Conservation (phyloP, 2,329 filamentous ascomycete genomes). For the Exophiala xenobiotica region DNA sequence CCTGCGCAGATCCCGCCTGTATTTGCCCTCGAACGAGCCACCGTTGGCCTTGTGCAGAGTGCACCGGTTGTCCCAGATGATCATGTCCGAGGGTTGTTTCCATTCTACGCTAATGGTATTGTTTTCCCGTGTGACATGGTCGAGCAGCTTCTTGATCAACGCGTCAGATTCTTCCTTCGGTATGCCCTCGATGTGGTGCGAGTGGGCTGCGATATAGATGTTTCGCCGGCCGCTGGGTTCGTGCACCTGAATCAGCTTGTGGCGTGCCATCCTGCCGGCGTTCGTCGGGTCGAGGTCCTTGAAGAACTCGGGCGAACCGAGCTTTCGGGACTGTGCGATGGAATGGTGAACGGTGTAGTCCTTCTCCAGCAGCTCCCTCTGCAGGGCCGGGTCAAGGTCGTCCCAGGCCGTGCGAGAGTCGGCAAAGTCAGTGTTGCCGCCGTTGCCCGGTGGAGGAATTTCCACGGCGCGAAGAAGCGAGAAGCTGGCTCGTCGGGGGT, state of each 20-base stretch:
- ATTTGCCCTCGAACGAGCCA: slow-evolving; percentile 50
- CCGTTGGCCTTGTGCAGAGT: slow-evolving; percentile 55
- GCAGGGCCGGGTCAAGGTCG: slow-evolving; percentile 42
- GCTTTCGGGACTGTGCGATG: slow-evolving; percentile 52
- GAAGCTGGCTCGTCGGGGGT: slow-evolving; percentile 54
- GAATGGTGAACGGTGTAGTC: slow-evolving; percentile 52
- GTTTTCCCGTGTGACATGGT: slow-evolving; percentile 49
- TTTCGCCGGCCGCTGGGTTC: slow-evolving; percentile 54
- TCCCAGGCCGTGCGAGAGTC: slow-evolving; percentile 55
- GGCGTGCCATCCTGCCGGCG: slow-evolving; percentile 43
- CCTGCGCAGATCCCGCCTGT: slow-evolving; percentile 54
- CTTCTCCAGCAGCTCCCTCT: slow-evolving; percentile 38
- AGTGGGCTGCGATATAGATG: slow-evolving; percentile 54
- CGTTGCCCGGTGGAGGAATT: slow-evolving; percentile 49
- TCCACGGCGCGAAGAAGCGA: slow-evolving; percentile 53
- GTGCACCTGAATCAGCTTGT: slow-evolving; percentile 53
- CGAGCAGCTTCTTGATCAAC: slow-evolving; percentile 39
- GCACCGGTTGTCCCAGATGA: slow-evolving; percentile 61
- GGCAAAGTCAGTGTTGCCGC: slow-evolving; percentile 55
- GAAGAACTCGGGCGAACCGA: slow-evolving; percentile 47
- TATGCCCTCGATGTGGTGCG: slow-evolving; percentile 53
- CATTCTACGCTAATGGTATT: slow-evolving; percentile 50
- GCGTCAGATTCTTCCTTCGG: slow-evolving; percentile 37
- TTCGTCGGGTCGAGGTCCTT: slow-evolving; percentile 44
- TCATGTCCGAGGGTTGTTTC: slow-evolving; percentile 50